Conservation (phyloP, 192 early-diverging fungal species). For the Dissophora ornata region DNA sequence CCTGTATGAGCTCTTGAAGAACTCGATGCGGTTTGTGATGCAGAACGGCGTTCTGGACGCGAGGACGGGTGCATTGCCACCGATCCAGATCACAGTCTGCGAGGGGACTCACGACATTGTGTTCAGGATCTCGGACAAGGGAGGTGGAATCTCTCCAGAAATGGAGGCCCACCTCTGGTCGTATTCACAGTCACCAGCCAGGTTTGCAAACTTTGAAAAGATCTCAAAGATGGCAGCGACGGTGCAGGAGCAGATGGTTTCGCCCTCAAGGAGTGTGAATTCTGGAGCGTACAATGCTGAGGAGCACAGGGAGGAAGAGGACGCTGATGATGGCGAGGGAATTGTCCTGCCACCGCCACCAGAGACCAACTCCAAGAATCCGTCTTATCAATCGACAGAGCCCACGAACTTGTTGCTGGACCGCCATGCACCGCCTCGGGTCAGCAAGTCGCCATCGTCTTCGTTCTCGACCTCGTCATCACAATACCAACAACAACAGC, state of each 20-base stretch:
- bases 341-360: constrained; percentile 16
- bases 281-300: constrained; percentile 6
- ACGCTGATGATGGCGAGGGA: background rate
- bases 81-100: constrained; percentile 88
- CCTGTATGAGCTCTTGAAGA: constrained; percentile 90
- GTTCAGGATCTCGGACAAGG: constrained; percentile 94
- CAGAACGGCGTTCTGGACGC: constrained; percentile 56
- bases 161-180: constrained; percentile 84
- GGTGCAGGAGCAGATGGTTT: constrained; percentile 68
- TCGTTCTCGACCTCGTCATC: background rate
- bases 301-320: background rate
- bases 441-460: background rate
- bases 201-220: constrained; percentile 75
- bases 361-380: background rate
- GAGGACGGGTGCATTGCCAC: constrained; percentile 66
- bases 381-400: constrained; percentile 7
- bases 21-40: constrained; percentile 83
- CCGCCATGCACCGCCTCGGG: constrained; percentile 22
- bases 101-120: constrained; percentile 78
- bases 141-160: constrained; percentile 82
- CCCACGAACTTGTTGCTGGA: constrained; percentile 14
- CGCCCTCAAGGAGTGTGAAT: constrained; percentile 23
- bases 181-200: constrained; percentile 70
- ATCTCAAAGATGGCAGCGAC: constrained; percentile 84
- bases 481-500: background rate